Base-by-base conservation (phyloP, 768 basidiomycete species). In the Podaxis carcinomalis region DNA sequence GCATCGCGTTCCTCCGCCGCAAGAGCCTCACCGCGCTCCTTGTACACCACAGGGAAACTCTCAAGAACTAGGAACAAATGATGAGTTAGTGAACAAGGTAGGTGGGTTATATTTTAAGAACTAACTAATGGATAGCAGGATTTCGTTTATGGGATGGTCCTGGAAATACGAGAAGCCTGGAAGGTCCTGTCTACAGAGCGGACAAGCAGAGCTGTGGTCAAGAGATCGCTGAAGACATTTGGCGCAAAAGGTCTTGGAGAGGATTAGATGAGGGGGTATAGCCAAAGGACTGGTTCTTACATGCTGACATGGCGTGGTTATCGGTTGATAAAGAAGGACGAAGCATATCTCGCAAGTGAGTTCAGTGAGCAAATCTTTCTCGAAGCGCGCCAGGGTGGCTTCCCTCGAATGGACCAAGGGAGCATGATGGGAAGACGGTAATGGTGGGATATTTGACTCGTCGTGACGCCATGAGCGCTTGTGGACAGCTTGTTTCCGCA, bases 291-390 rank as follows among this genome's bases (percentile, higher is more conserved):
- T 50, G 50, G 51, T 80, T 25, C 88, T 68, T 69, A 92, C 93
- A 75, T 98, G 96, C 72, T 98, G 95, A 73, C 96, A 98, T 11
- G 93, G 92, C 2, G 95, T 92, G 14, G 96, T 98, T 54, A 95
- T 80, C 4, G 96, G 95, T 64, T 92, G 86, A 74, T 87, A 86
- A 65, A 95, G 78, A 40, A 97, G 75, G 69, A 82, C 81, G 69
- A 90, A 90, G 74, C 96, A 98, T 36, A 98, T 95, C 72, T 95
- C 91, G 72, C 96, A 98, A 19, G 85, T 88, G 57, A 96, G 80
- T 65, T 95, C 89, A 10, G 80, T 67, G 23, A 84, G 72, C 11
- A 90, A 78, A 27, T 85, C 82, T 69, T 89, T 89, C 68, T 85
- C 79, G 61, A 89, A 81, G 47, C 73, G 70, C 4, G 72, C 67